phyloP scores from a whole-genome alignment of 345 rosid genomes.

The Schrenkiella parvula region DNA sequence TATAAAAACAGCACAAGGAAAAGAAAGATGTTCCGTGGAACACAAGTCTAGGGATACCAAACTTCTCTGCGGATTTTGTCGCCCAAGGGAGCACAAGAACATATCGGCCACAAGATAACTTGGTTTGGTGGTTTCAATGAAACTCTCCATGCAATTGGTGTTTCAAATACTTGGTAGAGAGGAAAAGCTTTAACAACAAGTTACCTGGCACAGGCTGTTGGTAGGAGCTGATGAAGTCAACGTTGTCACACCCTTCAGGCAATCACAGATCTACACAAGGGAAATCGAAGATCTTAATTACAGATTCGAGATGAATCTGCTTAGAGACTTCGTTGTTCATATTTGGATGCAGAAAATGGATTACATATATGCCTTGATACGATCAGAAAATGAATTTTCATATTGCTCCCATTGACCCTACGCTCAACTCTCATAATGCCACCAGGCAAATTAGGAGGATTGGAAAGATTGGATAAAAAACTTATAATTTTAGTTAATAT shows the following conservation, averaged over 20 bases:
- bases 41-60: conserved; percentile 29
- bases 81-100: conserved; percentile 40
- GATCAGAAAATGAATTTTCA: too few species aligned
- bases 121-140: conserved; percentile 38
- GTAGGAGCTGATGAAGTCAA: conserved; percentile 25
- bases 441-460: too few species aligned
- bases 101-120: conserved; percentile 33
- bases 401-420: too few species aligned
- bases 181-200: conserved; percentile 32
- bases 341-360: not conserved
- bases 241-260: conserved; percentile 48
- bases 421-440: too few species aligned
- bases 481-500: too few species aligned
- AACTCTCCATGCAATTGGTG: conserved; percentile 44
- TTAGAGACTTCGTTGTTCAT: conserved; percentile 28
- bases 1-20: conserved; percentile 24
- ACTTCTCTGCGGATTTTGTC: conserved; percentile 16
- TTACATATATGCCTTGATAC: too few species aligned
- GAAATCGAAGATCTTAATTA: conserved; percentile 33
- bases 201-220: not conserved
- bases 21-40: conserved; percentile 33
- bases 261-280: conserved; percentile 43
- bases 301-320: conserved; percentile 31
- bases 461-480: too few species aligned
- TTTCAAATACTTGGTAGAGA: conserved; percentile 37